These are phyloP conservation scores for Colletotrichum cuscutae DNA, from an alignment of 2,329 filamentous ascomycete genomes.

Conservation along the genomic window DNA sequence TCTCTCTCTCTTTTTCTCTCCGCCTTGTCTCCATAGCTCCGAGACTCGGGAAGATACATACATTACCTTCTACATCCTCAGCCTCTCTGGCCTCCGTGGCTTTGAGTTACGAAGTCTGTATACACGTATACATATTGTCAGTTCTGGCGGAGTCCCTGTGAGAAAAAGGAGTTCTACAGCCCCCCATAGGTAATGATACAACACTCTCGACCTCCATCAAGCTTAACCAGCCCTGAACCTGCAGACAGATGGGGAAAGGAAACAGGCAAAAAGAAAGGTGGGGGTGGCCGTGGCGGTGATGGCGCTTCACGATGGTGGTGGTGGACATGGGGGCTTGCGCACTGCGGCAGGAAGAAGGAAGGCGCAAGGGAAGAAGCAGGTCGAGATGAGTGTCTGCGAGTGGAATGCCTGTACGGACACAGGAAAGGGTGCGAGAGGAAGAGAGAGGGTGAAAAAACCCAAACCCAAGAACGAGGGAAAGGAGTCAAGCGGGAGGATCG, in stretches of 20 bases:
- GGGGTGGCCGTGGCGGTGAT: neutral
- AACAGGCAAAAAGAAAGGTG: neutral
- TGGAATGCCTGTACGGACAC: neutral
- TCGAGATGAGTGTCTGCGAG: neutral
- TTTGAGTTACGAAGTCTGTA: neutral
- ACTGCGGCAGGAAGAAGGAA: neutral
- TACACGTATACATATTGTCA: neutral
- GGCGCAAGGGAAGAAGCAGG: neutral
- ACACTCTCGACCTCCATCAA: neutral
- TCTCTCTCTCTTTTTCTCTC: too few relatives aligned
- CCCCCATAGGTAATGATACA: neutral
- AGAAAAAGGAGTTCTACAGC: neutral
- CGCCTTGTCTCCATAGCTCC: too few relatives aligned
- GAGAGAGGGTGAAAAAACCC: neutral
- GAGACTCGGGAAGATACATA: too few relatives aligned
- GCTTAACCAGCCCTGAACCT: neutral
- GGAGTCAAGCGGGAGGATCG: constrained; percentile 31
- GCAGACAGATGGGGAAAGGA: neutral
- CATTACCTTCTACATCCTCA: neutral
- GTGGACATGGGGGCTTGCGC: neutral
- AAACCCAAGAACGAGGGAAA: constrained; percentile 16
- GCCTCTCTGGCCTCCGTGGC: neutral
- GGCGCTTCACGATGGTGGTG: neutral
- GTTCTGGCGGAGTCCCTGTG: neutral
- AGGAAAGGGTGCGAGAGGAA: neutral